Evolutionary conservation across 305 asterid genomes (phyloP).

Genomic region (Withania somnifera): DNA sequence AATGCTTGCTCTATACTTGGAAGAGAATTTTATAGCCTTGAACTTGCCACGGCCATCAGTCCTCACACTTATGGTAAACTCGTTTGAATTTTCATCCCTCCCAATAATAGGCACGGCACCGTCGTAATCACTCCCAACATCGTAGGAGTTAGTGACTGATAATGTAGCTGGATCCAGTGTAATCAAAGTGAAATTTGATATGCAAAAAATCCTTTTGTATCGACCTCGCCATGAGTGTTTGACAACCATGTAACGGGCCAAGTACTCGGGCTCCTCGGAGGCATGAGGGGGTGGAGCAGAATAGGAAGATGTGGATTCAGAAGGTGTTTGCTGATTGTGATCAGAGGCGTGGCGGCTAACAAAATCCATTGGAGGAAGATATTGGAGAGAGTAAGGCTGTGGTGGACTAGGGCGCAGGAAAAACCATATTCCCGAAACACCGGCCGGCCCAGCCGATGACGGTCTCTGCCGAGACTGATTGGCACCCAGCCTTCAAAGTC

Average conservation of each 20-base stretch:
- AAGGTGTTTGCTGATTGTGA: constrained; percentile 16
- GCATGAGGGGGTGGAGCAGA: constrained; percentile 29
- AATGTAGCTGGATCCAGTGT: constrained; percentile 86
- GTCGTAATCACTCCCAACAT: constrained; percentile 73
- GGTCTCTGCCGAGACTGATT: constrained; percentile 89
- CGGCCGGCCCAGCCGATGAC: constrained; percentile 56
- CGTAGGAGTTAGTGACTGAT: constrained; percentile 77
- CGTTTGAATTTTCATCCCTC: constrained; percentile 63
- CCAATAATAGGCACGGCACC: constrained; percentile 80
- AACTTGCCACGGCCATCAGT: constrained; percentile 95
- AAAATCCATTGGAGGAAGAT: constrained; percentile 84
- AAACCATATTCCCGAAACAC: constrained; percentile 73
- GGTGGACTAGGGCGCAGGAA: constrained; percentile 67
- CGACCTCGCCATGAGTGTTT: constrained; percentile 99
- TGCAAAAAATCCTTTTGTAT: constrained; percentile 81
- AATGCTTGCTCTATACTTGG: constrained; percentile 74
- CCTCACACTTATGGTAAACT: constrained; percentile 76
- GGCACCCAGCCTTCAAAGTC: constrained; percentile 95
- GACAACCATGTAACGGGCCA: constrained; percentile 69
- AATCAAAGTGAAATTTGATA: constrained; percentile 48
- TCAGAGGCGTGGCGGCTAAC: constrained; percentile 54
- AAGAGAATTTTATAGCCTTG: constrained; percentile 77
- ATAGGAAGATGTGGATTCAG: constrained; percentile 26
- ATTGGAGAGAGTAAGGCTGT: constrained; percentile 64
- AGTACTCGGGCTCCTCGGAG: constrained; percentile 80